These are phyloP conservation scores for Backusella tarrabulga DNA, from an alignment of 192 early-diverging fungal genomes.

Conservation along the genomic window DNA sequence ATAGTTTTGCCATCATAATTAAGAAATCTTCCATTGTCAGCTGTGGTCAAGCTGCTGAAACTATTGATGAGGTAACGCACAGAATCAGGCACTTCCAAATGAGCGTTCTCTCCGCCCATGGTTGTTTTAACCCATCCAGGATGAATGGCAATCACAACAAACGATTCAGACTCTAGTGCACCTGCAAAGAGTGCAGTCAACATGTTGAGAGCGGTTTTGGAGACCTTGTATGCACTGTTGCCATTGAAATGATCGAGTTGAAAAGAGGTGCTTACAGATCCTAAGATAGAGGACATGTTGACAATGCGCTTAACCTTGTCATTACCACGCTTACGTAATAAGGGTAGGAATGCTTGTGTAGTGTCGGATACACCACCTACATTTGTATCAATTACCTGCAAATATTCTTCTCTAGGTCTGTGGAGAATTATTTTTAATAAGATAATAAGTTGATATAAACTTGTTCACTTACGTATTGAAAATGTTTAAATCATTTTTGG, in stretches of 20 bases:
- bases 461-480: conserved; percentile 12
- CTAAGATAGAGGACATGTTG: conserved; percentile 35
- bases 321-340: conserved; percentile 11
- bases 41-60: not conserved
- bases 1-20: conserved; percentile 15
- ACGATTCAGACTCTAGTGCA: not conserved
- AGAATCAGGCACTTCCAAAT: not conserved
- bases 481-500: not conserved
- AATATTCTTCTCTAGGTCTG: conserved; percentile 12
- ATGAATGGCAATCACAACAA: conserved; percentile 13
- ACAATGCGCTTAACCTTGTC: conserved; percentile 20
- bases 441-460: too few relatives aligned
- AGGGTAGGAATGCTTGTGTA: conserved; percentile 15
- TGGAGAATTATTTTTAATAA: not conserved
- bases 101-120: conserved; percentile 14
- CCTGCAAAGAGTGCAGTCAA: conserved; percentile 1
- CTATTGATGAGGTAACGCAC: not conserved
- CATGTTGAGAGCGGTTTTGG: conserved; percentile 31
- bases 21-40: conserved; percentile 9
- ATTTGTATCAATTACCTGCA: conserved; percentile 26
- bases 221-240: conserved; percentile 18
- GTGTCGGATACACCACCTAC: conserved; percentile 22
- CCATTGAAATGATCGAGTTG: not conserved
- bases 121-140: conserved; percentile 28
- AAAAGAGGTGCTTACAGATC: not conserved